Conservation (phyloP, 1,284 basidiomycete species). For the Puccinia coronata region DNA sequence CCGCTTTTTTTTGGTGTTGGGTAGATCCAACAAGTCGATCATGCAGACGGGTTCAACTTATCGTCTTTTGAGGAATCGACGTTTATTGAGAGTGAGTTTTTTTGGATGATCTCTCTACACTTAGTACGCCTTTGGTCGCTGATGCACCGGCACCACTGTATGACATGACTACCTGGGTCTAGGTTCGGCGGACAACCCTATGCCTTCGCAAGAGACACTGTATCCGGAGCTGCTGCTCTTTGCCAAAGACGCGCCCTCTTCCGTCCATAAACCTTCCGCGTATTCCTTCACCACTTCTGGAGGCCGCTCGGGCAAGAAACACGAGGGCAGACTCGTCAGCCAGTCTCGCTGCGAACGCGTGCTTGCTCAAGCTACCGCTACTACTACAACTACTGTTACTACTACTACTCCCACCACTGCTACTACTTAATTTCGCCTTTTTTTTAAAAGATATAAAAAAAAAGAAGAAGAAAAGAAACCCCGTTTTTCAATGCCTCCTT, state of each 20-base stretch:
- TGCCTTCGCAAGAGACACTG: conserved; percentile 8
- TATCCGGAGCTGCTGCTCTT: conserved; percentile 45
- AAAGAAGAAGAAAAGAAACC: too few species aligned
- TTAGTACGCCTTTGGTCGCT: too few species aligned
- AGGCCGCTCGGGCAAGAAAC: conserved; percentile 35
- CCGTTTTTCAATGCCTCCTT: too few species aligned
- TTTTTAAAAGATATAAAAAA: too few species aligned
- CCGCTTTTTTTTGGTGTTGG: too few species aligned
- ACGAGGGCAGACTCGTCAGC: conserved; percentile 35
- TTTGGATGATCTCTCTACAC: neutral
- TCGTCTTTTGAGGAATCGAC: neutral
- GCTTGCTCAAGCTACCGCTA: conserved; percentile 17
- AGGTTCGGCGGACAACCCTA: conserved; percentile 1
- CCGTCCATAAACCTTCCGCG: neutral
- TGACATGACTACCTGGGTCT: neutral
- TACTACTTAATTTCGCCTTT: too few species aligned
- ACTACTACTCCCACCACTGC: too few species aligned
- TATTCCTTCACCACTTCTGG: neutral
- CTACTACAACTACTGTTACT: too few species aligned
- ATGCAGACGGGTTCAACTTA: neutral
- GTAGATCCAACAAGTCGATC: conserved; percentile 23
- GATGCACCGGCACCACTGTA: too few species aligned
- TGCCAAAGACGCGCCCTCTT: conserved; percentile 21
- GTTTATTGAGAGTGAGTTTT: neutral
- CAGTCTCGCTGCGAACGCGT: conserved; percentile 24